Evolutionary conservation across 2,329 filamentous ascomycete species (phyloP).

Genomic region (Diaporthe helianthi): DNA sequence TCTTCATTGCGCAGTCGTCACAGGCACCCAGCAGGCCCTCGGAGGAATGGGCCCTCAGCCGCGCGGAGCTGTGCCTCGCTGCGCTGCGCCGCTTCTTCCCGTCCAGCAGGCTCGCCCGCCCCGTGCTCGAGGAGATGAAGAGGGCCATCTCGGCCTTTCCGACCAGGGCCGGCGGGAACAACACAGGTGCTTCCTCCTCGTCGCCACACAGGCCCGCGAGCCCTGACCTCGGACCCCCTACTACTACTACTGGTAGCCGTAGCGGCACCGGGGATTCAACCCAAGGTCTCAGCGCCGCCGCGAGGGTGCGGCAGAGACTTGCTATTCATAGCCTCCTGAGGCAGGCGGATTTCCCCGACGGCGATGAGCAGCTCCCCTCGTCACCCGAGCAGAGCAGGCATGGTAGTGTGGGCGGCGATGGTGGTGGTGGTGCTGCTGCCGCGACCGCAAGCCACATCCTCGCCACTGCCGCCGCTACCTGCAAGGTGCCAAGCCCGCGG

Average conservation of each 20-base stretch:
- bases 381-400: neutral
- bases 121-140: slow-evolving; percentile 41
- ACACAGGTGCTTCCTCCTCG: neutral
- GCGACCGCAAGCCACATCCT: neutral
- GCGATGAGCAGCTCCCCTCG: slow-evolving; percentile 36
- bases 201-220: slow-evolving; percentile 17
- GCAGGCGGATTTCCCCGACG: slow-evolving; percentile 40
- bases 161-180: neutral
- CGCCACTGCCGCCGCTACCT: neutral
- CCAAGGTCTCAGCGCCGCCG: slow-evolving; percentile 36
- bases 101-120: slow-evolving; percentile 37
- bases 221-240: too few relatives aligned
- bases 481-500: neutral
- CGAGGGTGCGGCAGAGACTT: slow-evolving; percentile 38
- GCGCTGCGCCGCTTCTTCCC: slow-evolving; percentile 41
- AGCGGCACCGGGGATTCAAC: neutral
- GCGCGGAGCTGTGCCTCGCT: slow-evolving; percentile 41
- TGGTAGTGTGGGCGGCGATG: neutral
- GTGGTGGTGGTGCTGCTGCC: neutral
- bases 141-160: slow-evolving; percentile 37
- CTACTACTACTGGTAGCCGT: neutral
- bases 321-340: slow-evolving; percentile 43
- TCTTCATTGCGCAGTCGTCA: slow-evolving; percentile 39
- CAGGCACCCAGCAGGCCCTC: slow-evolving; percentile 26
- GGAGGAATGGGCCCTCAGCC: slow-evolving; percentile 39